phyloP scores from a whole-genome alignment of 2,329 filamentous ascomycete genomes.

The Nothophaeocryptopus gaeumannii region DNA sequence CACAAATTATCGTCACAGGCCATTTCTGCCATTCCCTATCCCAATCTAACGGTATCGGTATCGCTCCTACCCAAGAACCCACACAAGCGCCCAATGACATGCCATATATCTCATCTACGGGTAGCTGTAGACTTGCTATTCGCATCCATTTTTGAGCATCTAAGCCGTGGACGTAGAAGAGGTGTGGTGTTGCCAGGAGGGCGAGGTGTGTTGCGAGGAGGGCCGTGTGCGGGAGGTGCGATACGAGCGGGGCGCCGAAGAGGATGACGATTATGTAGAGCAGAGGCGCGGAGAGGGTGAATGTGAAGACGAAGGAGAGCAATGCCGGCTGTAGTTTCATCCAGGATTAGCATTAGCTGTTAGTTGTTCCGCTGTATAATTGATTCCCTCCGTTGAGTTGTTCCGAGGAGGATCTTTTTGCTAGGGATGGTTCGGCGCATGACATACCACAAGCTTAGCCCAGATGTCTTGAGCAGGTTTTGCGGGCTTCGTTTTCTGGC shows the following conservation, averaged over 20 bases:
- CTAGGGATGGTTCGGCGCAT: not conserved
- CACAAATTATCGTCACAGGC: conserved; percentile 86
- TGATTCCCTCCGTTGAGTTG: too few species aligned
- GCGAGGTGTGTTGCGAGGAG: conserved; percentile 80
- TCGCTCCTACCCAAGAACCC: conserved; percentile 88
- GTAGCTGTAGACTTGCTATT: conserved; percentile 65
- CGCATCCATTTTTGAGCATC: conserved; percentile 68
- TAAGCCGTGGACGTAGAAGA: conserved; percentile 83
- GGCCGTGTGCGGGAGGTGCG: conserved; percentile 73
- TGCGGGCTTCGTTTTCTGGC: conserved; percentile 45
- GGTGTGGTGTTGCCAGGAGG: conserved; percentile 71
- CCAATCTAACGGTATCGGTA: conserved; percentile 96
- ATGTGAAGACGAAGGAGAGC: conserved; percentile 62
- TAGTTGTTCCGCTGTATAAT: not conserved
- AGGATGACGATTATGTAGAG: conserved; percentile 68
- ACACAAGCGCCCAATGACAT: conserved; percentile 72
- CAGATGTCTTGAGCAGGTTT: conserved; percentile 52
- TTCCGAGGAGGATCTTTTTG: not conserved
- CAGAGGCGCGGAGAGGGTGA: conserved; percentile 56
- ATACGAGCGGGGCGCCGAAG: conserved; percentile 86
- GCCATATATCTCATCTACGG: conserved; percentile 81
- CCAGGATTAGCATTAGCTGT: not conserved
- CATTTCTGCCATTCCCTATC: conserved; percentile 99
- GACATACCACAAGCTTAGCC: conserved; percentile 44
- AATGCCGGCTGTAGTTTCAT: conserved; percentile 60